Percentiles rank a stretch among this genome's conserved stretches.
These are phyloP conservation scores for Adansonia digitata DNA, from an alignment of 345 rosid species.

Conservation along the genomic window DNA sequence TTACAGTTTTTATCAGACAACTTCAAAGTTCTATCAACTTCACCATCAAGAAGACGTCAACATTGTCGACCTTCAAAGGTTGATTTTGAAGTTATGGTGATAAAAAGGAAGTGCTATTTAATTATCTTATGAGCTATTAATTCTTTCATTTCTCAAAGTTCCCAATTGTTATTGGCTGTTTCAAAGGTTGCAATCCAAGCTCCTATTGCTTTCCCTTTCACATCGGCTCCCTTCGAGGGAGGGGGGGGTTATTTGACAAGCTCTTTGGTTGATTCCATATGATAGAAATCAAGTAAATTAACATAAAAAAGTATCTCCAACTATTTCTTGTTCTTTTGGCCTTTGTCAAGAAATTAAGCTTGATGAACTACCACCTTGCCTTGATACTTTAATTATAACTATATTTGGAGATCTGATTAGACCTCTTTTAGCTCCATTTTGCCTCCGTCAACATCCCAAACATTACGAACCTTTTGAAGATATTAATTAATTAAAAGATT, in stretches of 20 bases:
- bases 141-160: not conserved
- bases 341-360: not conserved
- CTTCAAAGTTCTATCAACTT: no score
- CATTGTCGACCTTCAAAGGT: constrained; percentile 24
- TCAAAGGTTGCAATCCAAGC: no score
- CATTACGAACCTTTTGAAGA: no score
- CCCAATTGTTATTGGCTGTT: not conserved
- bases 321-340: not conserved
- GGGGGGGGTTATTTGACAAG: no score
- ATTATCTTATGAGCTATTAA: not conserved
- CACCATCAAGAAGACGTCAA: no score
- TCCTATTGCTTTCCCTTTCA: not conserved
- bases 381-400: not conserved
- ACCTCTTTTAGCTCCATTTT: no score
- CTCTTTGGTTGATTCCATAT: not conserved
- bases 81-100: constrained; percentile 5
- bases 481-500: no score
- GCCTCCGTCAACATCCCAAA: no score
- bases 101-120: not conserved
- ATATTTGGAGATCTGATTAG: no score
- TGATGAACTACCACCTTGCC: not conserved
- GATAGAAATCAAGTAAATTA: not conserved
- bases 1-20: no score
- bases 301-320: not conserved
- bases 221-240: not conserved